Percentiles rank a stretch among this genome's conserved stretches.
Conservation (phyloP, 2,329 filamentous ascomycete species). For the Pseudocercospora ulei region DNA sequence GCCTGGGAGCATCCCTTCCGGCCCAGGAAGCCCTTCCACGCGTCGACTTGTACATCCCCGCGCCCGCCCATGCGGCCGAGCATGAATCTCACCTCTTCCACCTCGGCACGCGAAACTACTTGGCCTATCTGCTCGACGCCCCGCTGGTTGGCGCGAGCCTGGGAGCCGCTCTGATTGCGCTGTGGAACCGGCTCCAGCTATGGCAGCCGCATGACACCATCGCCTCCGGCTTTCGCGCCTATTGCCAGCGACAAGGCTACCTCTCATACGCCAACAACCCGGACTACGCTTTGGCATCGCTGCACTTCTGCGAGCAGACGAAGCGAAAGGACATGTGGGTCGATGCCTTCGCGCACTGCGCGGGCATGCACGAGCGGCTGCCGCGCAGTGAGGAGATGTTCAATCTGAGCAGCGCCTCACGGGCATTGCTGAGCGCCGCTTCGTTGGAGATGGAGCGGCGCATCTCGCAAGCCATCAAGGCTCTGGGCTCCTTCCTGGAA, state of each 20-base stretch:
- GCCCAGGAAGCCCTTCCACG: constrained; percentile 17
- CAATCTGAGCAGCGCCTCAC: constrained; percentile 47
- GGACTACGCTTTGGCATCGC: constrained; percentile 56
- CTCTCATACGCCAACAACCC: constrained; percentile 55
- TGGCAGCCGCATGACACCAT: constrained; percentile 34
- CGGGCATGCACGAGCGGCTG: constrained; percentile 61
- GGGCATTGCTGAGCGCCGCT: constrained; percentile 55
- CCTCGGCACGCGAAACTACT: constrained; percentile 62
- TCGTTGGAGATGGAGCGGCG: constrained; percentile 56
- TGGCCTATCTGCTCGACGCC: constrained; percentile 58
- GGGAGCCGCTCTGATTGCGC: constrained; percentile 52
- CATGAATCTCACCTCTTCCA: constrained; percentile 54
- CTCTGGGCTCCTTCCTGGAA: constrained; percentile 58
- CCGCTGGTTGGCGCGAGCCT: constrained; percentile 60
- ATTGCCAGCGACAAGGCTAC: constrained; percentile 61
- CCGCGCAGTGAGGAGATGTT: constrained; percentile 50
- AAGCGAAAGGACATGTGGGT: constrained; percentile 57
- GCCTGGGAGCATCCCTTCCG: constrained; percentile 16
- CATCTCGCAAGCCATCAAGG: constrained; percentile 49
- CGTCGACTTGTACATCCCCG: constrained; percentile 58
- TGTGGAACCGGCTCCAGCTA: constrained; percentile 54
- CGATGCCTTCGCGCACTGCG: constrained; percentile 66
- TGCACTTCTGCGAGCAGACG: constrained; percentile 59
- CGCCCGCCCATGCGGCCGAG: constrained; percentile 47
- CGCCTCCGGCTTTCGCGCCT: constrained; percentile 45